phyloP scores from a whole-genome alignment of 257 asterid genomes.

The Dorcoceras hygrometricum region DNA sequence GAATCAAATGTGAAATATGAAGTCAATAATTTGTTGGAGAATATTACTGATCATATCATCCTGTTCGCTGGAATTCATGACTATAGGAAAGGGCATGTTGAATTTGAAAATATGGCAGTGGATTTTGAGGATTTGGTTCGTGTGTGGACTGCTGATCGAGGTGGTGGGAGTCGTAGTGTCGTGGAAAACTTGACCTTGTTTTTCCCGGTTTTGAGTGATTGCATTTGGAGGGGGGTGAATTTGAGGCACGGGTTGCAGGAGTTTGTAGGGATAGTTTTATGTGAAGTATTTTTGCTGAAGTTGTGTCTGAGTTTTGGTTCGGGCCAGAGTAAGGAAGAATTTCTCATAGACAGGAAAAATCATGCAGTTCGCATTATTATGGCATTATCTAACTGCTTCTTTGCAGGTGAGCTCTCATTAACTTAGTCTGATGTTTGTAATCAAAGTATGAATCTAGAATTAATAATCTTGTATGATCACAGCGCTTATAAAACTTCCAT shows the following conservation, averaged over 20 bases:
- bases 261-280: slow-evolving; percentile 59
- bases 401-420: slow-evolving; percentile 49
- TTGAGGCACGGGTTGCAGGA: slow-evolving; percentile 35
- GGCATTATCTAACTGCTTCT: slow-evolving; percentile 51
- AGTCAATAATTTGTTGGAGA: slow-evolving; percentile 50
- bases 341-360: slow-evolving; percentile 34
- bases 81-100: slow-evolving; percentile 32
- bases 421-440: slow-evolving; percentile 1
- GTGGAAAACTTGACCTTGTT: slow-evolving; percentile 48
- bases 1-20: slow-evolving; percentile 38
- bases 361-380: slow-evolving; percentile 50
- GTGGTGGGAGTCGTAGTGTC: slow-evolving; percentile 38
- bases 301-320: slow-evolving; percentile 45
- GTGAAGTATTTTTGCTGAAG: slow-evolving; percentile 62
- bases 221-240: slow-evolving; percentile 32
- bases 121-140: slow-evolving; percentile 66
- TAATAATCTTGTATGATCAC: neutral
- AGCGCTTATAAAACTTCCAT: neutral
- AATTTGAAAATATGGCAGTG: slow-evolving; percentile 34
- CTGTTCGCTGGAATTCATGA: slow-evolving; percentile 44
- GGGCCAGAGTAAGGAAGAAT: slow-evolving; percentile 32
- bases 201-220: slow-evolving; percentile 55
- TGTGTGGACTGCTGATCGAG: slow-evolving; percentile 71
- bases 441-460: neutral
- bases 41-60: slow-evolving; percentile 39